These are phyloP conservation scores for Radiomyces spectabilis DNA, from an alignment of 192 early-diverging fungal genomes.

Conservation along the genomic window DNA sequence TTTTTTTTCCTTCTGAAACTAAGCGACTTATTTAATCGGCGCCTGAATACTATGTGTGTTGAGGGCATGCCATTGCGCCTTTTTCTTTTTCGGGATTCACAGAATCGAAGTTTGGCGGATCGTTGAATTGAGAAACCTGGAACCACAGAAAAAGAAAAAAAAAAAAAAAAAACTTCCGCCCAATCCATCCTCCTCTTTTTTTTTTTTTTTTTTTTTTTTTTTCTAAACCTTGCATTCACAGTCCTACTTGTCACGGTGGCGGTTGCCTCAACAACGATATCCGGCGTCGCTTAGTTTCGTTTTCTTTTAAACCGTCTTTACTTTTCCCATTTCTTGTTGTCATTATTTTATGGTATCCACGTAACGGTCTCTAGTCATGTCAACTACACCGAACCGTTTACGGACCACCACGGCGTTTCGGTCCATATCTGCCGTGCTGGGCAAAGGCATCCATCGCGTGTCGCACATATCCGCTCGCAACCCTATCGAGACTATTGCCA, in stretches of 20 bases:
- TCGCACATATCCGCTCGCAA: slow-evolving; percentile 51
- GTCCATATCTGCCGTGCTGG: slow-evolving; percentile 17
- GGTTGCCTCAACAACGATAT: too few species aligned
- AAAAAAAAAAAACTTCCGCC: slow-evolving; percentile 2
- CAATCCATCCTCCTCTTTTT: background rate
- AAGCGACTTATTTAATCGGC: background rate
- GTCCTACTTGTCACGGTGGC: too few species aligned
- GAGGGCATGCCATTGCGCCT: background rate
- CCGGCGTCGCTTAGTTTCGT: too few species aligned
- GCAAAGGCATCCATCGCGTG: slow-evolving; percentile 32
- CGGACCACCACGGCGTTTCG: slow-evolving; percentile 18
- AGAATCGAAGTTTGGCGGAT: too few species aligned
- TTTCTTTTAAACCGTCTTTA: too few species aligned
- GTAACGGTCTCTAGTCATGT: too few species aligned
- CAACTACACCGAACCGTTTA: too few species aligned
- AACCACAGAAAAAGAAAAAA: background rate
- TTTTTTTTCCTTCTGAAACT: background rate
- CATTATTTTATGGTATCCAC: too few species aligned
- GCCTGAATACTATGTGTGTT: background rate
- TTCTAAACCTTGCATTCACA: background rate
- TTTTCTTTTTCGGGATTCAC: too few species aligned
- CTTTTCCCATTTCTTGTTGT: too few species aligned
- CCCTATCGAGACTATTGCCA: slow-evolving; percentile 76
- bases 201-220: slow-evolving; percentile 3
- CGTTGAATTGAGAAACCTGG: too few species aligned